Evolutionary conservation across 2,329 filamentous ascomycete species (phyloP), one percentile per base, ranked within the genome.

Genomic region (Talaromyces sp.): DNA sequence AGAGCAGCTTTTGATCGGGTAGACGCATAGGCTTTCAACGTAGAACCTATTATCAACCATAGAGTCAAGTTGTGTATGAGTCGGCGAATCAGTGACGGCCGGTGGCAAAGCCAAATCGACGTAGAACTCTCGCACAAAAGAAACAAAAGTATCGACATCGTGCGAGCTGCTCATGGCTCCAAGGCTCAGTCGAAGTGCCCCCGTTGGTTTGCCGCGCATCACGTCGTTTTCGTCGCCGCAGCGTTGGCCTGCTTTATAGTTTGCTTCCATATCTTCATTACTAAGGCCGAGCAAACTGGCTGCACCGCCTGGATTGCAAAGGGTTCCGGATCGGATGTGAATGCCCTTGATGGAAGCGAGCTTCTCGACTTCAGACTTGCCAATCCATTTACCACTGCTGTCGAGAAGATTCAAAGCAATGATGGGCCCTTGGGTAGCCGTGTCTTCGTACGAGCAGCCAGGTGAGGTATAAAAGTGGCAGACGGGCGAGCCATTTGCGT

Each of bases 1-100:
- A 17, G 87, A 90, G 68, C 94, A 97, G 71, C 92, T 96, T 74
- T 99, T 99, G 70, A 99, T 92, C 0, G 94, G 94, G 69, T 92
- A 99, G 0, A 97, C 84, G 1, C 81, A 85, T 17, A 92, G 82
- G 57, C 80, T 80, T 63, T 88, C 84, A n/a, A 91, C 80, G 52
- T 79, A 79, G 57, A 85, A 77, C 50, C 62, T 63, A 9, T 68
- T 58, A 46, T 66, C 56, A 26, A 27, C 54, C n/a, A 46, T n/a
- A 56, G 17, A 8, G 27, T 27, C 41, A n/a, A 54, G 24, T n/a
- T 60, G n/a, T 54, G 57, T 58, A 50, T 60, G 54, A 8, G 59
- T 17, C 12, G 65, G 55, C 5, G 67, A 14, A 66, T 56, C 32
- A 70, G 24, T 9, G 67, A 65, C 19, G 3, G 35, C 19, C 2